Evolutionary conservation across 2,329 filamentous ascomycete genomes (phyloP).

Genomic region (Botrytis galanthina): DNA sequence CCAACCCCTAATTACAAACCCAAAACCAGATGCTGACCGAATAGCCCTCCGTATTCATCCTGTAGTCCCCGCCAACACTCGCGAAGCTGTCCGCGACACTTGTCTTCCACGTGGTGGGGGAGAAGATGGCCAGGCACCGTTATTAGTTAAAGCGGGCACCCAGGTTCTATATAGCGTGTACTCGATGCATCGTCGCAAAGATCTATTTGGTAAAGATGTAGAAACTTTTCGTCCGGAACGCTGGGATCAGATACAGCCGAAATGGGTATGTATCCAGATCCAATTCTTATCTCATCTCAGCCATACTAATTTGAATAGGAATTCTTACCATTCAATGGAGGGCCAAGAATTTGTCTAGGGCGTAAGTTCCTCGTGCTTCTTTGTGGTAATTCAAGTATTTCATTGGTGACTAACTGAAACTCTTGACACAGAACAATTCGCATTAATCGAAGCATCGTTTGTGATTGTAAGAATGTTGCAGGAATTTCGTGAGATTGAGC

Average conservation of each 20-base stretch:
- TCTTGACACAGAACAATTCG: slow-evolving; percentile 18
- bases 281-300: not conserved
- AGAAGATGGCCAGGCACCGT: slow-evolving; percentile 31
- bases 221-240: slow-evolving; percentile 44
- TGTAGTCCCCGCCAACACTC: slow-evolving; percentile 37
- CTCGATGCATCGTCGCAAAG: slow-evolving; percentile 41
- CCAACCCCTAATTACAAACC: not conserved
- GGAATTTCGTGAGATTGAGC: slow-evolving; percentile 44
- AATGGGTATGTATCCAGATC: not conserved
- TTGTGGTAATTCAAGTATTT: not conserved
- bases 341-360: slow-evolving; percentile 68
- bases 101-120: slow-evolving; percentile 37
- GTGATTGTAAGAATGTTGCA: slow-evolving; percentile 23
- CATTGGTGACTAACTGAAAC: not conserved
- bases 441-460: slow-evolving; percentile 22
- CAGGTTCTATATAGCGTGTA: slow-evolving; percentile 23
- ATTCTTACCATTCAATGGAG: slow-evolving; percentile 71
- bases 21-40: not conserved
- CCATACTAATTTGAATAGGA: slow-evolving; percentile 47
- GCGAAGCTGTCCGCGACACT: slow-evolving; percentile 28
- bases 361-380: not conserved
- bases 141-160: slow-evolving; percentile 32
- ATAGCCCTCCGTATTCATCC: slow-evolving; percentile 41
- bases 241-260: slow-evolving; percentile 37
- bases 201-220: slow-evolving; percentile 42